Conservation (phyloP, 306 rosid species). For the Styphnolobium japonicum region DNA sequence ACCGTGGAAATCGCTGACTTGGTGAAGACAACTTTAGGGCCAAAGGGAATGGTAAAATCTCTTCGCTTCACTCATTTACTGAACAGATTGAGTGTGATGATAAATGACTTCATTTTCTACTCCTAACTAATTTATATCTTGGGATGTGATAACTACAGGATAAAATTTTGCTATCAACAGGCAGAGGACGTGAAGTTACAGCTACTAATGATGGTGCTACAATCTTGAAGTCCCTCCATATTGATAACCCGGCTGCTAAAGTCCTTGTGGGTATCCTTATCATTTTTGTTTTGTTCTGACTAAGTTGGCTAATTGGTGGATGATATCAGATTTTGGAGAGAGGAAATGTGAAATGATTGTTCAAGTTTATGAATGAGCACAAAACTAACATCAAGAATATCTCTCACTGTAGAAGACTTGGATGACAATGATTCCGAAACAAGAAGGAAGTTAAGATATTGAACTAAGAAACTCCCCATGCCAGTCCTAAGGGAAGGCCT, state of each 20-base stretch:
- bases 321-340: not conserved
- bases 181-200: constrained; percentile 81
- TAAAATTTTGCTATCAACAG: constrained; percentile 93
- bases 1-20: constrained; percentile 94
- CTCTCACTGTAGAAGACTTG: not conserved
- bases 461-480: not conserved
- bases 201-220: constrained; percentile 98
- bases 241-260: constrained; percentile 98
- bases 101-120: not conserved
- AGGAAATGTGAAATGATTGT: not conserved
- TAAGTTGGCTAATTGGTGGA: not conserved
- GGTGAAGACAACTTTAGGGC: constrained; percentile 96
- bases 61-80: not conserved
- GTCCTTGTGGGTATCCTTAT: constrained; percentile 97
- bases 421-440: not conserved
- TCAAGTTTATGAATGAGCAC: not conserved
- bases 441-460: not conserved
- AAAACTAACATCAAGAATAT: not conserved
- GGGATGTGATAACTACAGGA: constrained; percentile 54
- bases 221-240: constrained; percentile 91
- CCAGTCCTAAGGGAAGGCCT: not conserved
- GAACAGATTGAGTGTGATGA: too few relatives aligned
- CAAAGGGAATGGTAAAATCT: constrained; percentile 86
- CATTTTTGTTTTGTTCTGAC: not conserved
- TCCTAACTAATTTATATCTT: not conserved